phyloP scores from a whole-genome alignment of 1,284 basidiomycete species.

The Sphaerobolus stellatus region DNA sequence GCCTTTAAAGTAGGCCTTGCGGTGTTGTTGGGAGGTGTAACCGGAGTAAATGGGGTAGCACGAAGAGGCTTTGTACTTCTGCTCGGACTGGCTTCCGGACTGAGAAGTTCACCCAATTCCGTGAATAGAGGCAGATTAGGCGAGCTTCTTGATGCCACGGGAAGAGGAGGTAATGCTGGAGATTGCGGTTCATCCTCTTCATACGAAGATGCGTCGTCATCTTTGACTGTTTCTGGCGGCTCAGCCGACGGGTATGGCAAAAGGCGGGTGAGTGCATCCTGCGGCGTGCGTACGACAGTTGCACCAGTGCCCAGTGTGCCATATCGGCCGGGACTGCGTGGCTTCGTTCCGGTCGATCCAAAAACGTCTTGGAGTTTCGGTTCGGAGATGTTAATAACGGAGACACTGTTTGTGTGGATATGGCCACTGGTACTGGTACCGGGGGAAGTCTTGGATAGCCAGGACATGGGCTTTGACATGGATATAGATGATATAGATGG shows the following conservation, averaged over 20 bases:
- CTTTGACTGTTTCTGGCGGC: slow-evolving; percentile 15
- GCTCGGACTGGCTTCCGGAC: no score
- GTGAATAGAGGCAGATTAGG: slow-evolving; percentile 13
- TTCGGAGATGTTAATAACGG: slow-evolving; percentile 55
- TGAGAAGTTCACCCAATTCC: slow-evolving; percentile 3
- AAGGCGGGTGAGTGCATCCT: slow-evolving; percentile 54
- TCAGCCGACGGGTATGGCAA: slow-evolving; percentile 6
- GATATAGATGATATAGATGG: slow-evolving; percentile 37
- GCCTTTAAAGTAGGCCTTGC: no score
- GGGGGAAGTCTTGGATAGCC: slow-evolving; percentile 31
- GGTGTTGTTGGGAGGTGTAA: no score
- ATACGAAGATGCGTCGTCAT: slow-evolving; percentile 24
- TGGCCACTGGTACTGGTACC: no score
- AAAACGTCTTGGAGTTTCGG: slow-evolving; percentile 43
- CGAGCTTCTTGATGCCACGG: slow-evolving; percentile 18
- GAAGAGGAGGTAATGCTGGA: slow-evolving; percentile 53
- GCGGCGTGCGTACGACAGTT: slow-evolving; percentile 69
- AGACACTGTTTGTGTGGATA: slow-evolving; percentile 15
- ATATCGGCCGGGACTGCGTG: slow-evolving; percentile 39
- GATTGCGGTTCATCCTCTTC: slow-evolving; percentile 29
- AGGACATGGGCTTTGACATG: slow-evolving; percentile 30
- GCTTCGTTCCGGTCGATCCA: slow-evolving; percentile 28
- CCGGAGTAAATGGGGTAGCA: no score
- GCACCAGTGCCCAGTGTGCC: slow-evolving; percentile 65
- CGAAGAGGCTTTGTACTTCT: no score